Base-by-base conservation (phyloP, 2,329 filamentous ascomycete genomes). In the Peltaster fructicola region DNA sequence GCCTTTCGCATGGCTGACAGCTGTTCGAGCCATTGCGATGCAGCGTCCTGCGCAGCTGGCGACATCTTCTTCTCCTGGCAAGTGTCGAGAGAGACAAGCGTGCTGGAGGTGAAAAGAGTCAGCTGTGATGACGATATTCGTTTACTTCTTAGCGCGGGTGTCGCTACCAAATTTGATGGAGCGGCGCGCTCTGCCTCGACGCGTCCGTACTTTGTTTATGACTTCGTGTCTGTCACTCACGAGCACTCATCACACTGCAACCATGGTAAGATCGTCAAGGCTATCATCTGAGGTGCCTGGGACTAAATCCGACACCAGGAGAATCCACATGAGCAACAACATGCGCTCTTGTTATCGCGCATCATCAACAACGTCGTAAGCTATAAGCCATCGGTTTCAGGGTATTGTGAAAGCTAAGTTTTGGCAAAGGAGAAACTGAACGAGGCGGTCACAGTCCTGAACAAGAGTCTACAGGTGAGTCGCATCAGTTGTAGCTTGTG, bases 351-450 rank as follows among this genome's bases (percentile, higher is more conserved):
- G 42, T 68, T 95, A 22, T 88, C 81, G 12, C 80, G 88, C 33
- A 93, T 98, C 56, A 91, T 93, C 56, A 88, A 75, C 47, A 98
- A 98, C 47, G 84, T 95, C 45, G 85, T 95, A 66, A 48, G 79
- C 61, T 23, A 11, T 10, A 5, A 9, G 9, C 18, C 12, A 6
- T 12, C 14, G 14, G 17, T 13, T 22, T 9, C 14, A 12, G 5
- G n/a, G 6, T 13, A 9, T 23, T 14, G 6, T n/a, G 16, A 10
- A 17, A 22, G 19, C n/a, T 14, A 12, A n/a, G 8, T 18, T 7
- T 26, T 12, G 14, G 7, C 14, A 9, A 33, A 95, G 85, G 88
- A 95, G 56, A 98, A 98, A 54, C 65, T 98, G 20, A 98, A 98
- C 41, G 88, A 95, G 54, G 76, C 88, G 2, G 67, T 95, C 26